Percentiles rank a stretch among this genome's conserved stretches.
These are phyloP conservation scores for Aspergillus fijiensis DNA, from an alignment of 2,329 filamentous ascomycete species.

Conservation along the genomic window DNA sequence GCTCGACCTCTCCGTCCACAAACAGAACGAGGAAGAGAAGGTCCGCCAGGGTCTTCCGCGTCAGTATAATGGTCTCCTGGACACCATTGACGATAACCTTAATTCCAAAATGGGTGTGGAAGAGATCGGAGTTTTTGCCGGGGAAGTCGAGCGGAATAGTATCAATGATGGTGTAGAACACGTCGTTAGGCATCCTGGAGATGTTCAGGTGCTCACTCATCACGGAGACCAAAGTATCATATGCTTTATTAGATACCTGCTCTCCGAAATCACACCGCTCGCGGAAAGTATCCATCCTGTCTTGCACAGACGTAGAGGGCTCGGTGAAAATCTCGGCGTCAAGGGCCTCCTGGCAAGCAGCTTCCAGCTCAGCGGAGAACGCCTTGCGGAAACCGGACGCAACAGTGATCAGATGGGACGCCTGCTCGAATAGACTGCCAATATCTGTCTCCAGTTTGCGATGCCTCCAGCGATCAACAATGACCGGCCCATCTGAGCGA, in stretches of 20 bases:
- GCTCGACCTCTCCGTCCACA: conserved; percentile 78
- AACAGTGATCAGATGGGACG: conserved; percentile 65
- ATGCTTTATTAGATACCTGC: conserved; percentile 79
- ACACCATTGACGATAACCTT: conserved; percentile 72
- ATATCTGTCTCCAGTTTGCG: conserved; percentile 47
- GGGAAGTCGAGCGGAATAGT: conserved; percentile 46
- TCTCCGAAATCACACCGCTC: conserved; percentile 75
- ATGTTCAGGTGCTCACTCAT: conserved; percentile 65
- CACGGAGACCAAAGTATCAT: conserved; percentile 64
- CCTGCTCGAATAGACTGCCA: conserved; percentile 54
- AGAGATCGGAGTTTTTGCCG: conserved; percentile 43
- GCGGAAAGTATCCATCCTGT: conserved; percentile 75
- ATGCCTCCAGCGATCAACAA: conserved; percentile 45
- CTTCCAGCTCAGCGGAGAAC: conserved; percentile 67
- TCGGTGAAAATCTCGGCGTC: conserved; percentile 73
- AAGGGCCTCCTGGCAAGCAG: conserved; percentile 66
- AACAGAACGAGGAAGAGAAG: conserved; percentile 81
- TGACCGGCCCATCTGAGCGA: conserved; percentile 37
- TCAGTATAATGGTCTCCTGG: conserved; percentile 73
- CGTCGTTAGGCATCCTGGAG: conserved; percentile 48
- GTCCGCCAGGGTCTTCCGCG: conserved; percentile 74
- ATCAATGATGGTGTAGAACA: conserved; percentile 53
- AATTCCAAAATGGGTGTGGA: conserved; percentile 70
- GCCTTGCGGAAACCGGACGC: conserved; percentile 68
- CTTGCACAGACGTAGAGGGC: conserved; percentile 65